These are phyloP conservation scores for Cadophora sp. DNA, from an alignment of 2,329 filamentous ascomycete genomes.

Conservation along the genomic window DNA sequence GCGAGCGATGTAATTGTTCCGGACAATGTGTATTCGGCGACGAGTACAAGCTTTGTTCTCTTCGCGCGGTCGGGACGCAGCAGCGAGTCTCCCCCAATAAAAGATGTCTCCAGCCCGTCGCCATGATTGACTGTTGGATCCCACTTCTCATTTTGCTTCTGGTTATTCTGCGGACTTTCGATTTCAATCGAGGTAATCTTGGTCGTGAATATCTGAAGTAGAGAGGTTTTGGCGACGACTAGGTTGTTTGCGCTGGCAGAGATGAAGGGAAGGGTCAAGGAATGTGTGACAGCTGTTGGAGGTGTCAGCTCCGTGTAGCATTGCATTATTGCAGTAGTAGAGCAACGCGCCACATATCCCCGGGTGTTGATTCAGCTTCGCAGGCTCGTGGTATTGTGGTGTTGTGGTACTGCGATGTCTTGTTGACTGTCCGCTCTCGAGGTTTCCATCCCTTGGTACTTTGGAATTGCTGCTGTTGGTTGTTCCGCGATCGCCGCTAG, in stretches of 20 bases:
- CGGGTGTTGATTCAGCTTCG: background rate
- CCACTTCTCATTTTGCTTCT: slow-evolving; percentile 55
- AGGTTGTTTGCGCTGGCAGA: slow-evolving; percentile 81
- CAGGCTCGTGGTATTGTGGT: background rate
- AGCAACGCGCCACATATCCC: slow-evolving; percentile 29
- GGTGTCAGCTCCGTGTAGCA: slow-evolving; percentile 96
- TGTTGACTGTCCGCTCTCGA: background rate
- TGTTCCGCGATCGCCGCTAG: slow-evolving; percentile 7
- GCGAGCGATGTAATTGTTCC: slow-evolving; percentile 86
- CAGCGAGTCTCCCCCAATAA: slow-evolving; percentile 68
- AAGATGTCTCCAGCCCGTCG: slow-evolving; percentile 70
- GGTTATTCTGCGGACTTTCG: slow-evolving; percentile 41
- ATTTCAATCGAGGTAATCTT: slow-evolving; percentile 71
- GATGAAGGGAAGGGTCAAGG: slow-evolving; percentile 79
- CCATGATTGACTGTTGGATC: slow-evolving; percentile 61
- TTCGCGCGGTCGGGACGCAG: slow-evolving; percentile 68
- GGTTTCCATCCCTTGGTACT: background rate
- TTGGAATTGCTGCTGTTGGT: background rate
- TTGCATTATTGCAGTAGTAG: slow-evolving; percentile 70
- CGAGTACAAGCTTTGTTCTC: slow-evolving; percentile 80
- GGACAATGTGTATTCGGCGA: slow-evolving; percentile 83
- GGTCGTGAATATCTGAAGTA: slow-evolving; percentile 88
- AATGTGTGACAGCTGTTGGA: slow-evolving; percentile 92
- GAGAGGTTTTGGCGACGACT: slow-evolving; percentile 87
- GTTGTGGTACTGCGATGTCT: background rate